These are phyloP conservation scores for Penicillium canescens DNA, from an alignment of 495 filamentous ascomycete genomes.

Conservation along the genomic window DNA sequence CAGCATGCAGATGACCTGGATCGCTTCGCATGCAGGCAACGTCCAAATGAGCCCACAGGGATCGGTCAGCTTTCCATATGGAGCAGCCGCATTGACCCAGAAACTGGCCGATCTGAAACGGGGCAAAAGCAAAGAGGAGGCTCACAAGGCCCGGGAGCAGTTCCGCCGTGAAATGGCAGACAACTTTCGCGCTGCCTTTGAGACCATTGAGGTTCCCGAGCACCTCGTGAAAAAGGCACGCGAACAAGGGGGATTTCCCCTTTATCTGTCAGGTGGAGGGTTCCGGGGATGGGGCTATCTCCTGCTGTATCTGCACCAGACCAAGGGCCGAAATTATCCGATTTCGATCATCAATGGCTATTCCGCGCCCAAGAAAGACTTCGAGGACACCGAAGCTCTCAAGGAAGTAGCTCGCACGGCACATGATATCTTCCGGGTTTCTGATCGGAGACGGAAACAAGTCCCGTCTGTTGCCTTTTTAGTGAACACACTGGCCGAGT, in stretches of 20 bases:
- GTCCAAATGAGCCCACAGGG: conserved; percentile 51
- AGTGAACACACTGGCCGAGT: conserved; percentile 66
- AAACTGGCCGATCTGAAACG: conserved; percentile 53
- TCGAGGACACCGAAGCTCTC: conserved; percentile 61
- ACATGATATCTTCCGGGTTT: conserved; percentile 72
- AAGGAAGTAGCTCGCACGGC: conserved; percentile 47
- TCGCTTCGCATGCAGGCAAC: conserved; percentile 57
- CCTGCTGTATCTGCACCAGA: conserved; percentile 60
- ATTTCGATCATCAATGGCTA: conserved; percentile 86
- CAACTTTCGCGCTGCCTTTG: conserved; percentile 63
- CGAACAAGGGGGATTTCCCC: conserved; percentile 57
- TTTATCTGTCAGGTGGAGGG: conserved; percentile 85
- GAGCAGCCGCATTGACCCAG: conserved; percentile 74
- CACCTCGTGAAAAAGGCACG: conserved; percentile 44
- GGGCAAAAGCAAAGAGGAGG: conserved; percentile 28
- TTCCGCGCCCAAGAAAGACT: conserved; percentile 58
- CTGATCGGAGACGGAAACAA: conserved; percentile 74
- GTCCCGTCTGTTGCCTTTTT: conserved; percentile 82
- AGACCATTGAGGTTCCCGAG: conserved; percentile 54
- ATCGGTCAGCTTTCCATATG: conserved; percentile 71
- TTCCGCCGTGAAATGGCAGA: conserved; percentile 58
- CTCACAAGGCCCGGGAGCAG: conserved; percentile 27
- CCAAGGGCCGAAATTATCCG: conserved; percentile 71
- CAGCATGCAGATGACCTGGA: conserved; percentile 87
- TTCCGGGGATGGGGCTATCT: conserved; percentile 91